Conservation (phyloP, 169 alveolate species). For the Plasmodium coatneyi region DNA sequence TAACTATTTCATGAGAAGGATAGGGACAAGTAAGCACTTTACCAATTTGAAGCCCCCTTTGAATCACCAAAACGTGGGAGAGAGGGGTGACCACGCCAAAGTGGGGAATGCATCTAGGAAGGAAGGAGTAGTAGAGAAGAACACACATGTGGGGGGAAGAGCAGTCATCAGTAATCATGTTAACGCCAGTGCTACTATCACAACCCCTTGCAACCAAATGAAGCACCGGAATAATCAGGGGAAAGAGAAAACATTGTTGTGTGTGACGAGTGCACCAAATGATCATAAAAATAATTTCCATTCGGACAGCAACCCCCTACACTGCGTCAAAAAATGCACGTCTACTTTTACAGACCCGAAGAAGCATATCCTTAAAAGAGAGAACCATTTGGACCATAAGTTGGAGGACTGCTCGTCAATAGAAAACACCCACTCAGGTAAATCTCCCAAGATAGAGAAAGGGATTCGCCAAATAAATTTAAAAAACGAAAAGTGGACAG, state of each 20-base stretch:
- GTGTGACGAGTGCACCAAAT: background rate
- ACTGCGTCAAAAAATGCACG: conserved; percentile 6
- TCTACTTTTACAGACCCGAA: conserved; percentile 35
- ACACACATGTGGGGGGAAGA: background rate
- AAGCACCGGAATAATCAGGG: background rate
- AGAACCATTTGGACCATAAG: background rate
- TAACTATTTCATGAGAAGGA: background rate
- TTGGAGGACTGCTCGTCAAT: background rate
- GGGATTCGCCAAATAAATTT: background rate
- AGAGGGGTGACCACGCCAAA: background rate
- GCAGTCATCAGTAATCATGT: background rate
- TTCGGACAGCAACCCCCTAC: conserved; percentile 8
- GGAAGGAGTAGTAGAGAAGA: background rate
- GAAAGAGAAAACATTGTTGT: background rate
- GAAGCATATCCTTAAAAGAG: background rate
- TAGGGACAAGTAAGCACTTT: conserved; percentile 10
- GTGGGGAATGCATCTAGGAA: background rate
- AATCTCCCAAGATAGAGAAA: conserved; percentile 6
- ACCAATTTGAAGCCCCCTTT: conserved; percentile 8
- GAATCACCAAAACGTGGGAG: background rate
- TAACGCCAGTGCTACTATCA: background rate
- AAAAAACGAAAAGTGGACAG: conserved; percentile 21
- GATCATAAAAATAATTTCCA: background rate
- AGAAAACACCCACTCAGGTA: background rate
- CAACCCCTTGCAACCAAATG: background rate